Conservation (phyloP, 192 early-diverging fungal species). For the Lobosporangium transversale region DNA sequence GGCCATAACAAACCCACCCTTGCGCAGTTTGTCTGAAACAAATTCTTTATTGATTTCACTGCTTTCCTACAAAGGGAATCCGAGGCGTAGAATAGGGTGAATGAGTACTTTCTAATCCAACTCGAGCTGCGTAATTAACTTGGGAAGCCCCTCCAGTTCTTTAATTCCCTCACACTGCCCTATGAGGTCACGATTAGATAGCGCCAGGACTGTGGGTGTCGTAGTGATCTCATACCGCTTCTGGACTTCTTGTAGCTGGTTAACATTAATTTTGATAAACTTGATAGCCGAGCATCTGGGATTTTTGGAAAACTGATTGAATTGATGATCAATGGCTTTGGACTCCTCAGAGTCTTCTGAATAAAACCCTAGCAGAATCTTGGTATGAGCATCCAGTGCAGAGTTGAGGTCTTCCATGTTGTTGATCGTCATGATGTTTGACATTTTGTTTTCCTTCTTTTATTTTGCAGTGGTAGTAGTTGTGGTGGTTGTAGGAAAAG, state of each 20-base stretch:
- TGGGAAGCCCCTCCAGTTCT: too few species aligned
- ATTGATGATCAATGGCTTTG: not conserved
- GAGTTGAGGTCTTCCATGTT: not conserved
- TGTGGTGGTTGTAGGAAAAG: too few species aligned
- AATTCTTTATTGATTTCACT: too few species aligned
- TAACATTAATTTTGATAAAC: not conserved
- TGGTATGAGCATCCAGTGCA: not conserved
- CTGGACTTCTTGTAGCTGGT: not conserved
- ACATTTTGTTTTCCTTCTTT: too few species aligned
- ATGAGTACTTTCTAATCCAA: too few species aligned
- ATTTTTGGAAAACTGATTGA: not conserved
- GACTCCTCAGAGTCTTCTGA: not conserved
- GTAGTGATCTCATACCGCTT: constrained; percentile 5
- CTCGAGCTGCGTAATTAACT: not conserved
- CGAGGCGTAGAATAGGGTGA: too few species aligned
- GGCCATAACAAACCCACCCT: too few species aligned
- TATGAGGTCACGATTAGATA: not conserved
- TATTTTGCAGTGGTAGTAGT: too few species aligned
- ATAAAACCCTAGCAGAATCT: not conserved
- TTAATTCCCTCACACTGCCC: constrained; percentile 5
- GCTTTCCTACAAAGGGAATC: too few species aligned
- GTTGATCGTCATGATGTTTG: too few species aligned
- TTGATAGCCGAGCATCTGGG: not conserved
- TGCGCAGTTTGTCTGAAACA: too few species aligned
- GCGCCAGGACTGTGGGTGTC: constrained; percentile 1